These are phyloP conservation scores for Zymoseptoria ardabiliae DNA, from an alignment of 2,329 filamentous ascomycete genomes.

Conservation along the genomic window DNA sequence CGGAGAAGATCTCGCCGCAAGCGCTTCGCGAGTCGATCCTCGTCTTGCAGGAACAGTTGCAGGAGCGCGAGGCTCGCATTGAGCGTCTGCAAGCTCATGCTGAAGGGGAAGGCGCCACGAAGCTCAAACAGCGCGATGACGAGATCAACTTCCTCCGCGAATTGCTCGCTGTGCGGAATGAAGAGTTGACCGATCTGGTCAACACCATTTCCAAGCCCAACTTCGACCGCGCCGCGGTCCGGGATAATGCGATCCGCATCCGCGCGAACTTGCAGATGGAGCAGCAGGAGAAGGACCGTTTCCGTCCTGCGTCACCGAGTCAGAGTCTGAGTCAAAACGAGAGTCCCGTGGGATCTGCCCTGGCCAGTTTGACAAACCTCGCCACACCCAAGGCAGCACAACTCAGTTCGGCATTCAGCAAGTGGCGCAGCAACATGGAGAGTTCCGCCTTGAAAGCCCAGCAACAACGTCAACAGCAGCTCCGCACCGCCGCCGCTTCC, in stretches of 20 bases:
- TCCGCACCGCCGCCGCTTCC: slow-evolving; percentile 41
- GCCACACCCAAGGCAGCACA: slow-evolving; percentile 79
- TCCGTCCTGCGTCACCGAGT: slow-evolving; percentile 35
- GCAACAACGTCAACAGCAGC: background rate
- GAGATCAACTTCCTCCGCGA: slow-evolving; percentile 95
- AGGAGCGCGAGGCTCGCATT: slow-evolving; percentile 84
- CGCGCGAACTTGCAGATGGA: slow-evolving; percentile 97
- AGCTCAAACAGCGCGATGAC: slow-evolving; percentile 84
- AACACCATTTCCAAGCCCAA: slow-evolving; percentile 62
- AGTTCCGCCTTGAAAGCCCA: slow-evolving; percentile 28
- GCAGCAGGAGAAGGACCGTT: slow-evolving; percentile 85
- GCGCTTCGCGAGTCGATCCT: slow-evolving; percentile 92
- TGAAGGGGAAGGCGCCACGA: slow-evolving; percentile 70
- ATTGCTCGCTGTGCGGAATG: slow-evolving; percentile 79
- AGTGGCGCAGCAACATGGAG: slow-evolving; percentile 67
- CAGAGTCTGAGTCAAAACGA: slow-evolving; percentile 18
- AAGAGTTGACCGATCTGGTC: slow-evolving; percentile 90
- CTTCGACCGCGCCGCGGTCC: slow-evolving; percentile 72
- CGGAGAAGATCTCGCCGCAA: slow-evolving; percentile 87
- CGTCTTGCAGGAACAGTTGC: slow-evolving; percentile 91
- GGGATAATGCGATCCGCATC: slow-evolving; percentile 85
- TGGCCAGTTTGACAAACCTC: slow-evolving; percentile 69
- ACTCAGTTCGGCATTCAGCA: slow-evolving; percentile 95
- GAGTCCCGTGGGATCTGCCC: slow-evolving; percentile 44
- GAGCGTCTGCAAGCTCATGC: slow-evolving; percentile 75